These are phyloP conservation scores for Volvox africanus DNA, from an alignment of 139 green algal genomes.

Conservation along the genomic window DNA sequence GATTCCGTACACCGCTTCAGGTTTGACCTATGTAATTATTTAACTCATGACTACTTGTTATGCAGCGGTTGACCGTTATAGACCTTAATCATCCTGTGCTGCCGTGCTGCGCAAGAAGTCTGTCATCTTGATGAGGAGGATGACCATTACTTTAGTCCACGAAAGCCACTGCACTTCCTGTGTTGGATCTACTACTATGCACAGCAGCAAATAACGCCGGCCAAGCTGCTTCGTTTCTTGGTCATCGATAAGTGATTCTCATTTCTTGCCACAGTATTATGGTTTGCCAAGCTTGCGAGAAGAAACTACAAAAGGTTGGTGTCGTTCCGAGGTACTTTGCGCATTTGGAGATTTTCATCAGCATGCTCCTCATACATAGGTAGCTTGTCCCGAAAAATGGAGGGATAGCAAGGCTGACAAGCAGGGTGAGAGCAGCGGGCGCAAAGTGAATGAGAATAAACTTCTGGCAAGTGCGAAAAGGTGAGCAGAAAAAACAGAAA, in stretches of 20 bases:
- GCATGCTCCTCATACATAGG: slow-evolving; percentile 36
- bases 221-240: background rate
- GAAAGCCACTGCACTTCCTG: too few species aligned
- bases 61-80: too few species aligned
- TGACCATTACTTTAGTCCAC: too few species aligned
- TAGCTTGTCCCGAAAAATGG: slow-evolving; percentile 78
- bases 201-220: too few species aligned
- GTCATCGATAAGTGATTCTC: background rate
- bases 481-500: slow-evolving; percentile 23
- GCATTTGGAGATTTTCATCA: background rate
- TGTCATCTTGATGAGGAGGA: too few species aligned
- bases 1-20: too few species aligned
- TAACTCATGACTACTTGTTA: too few species aligned
- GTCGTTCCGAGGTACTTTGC: background rate
- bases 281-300: slow-evolving; percentile 84
- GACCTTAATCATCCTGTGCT: too few species aligned
- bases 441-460: slow-evolving; percentile 89
- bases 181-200: too few species aligned
- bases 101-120: too few species aligned
- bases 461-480: slow-evolving; percentile 70
- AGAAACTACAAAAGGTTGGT: slow-evolving; percentile 51
- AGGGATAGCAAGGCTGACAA: slow-evolving; percentile 70
- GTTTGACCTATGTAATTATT: too few species aligned
- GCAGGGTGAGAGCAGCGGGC: slow-evolving; percentile 61
- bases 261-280: slow-evolving; percentile 48